A percentile compares a stretch with the other conserved stretches of the same genome.
Evolutionary conservation across 768 basidiomycete genomes (phyloP).

Genomic region (Artomyces pyxidatus): DNA sequence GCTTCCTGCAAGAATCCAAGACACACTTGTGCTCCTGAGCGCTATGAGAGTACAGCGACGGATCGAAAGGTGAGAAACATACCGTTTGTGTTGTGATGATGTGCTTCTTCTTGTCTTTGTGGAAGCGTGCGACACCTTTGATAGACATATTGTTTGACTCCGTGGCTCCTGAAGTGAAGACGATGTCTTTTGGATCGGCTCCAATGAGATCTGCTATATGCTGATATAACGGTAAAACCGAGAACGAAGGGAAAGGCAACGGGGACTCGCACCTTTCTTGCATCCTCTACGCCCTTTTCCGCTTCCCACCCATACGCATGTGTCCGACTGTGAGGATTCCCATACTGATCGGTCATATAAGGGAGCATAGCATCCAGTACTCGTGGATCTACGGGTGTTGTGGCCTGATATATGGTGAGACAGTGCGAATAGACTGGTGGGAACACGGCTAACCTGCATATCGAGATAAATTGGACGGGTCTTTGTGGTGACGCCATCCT

Average conservation of each 20-base stretch:
- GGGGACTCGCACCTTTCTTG: constrained; percentile 74
- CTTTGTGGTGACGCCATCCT: constrained; percentile 49
- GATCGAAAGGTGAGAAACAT: constrained; percentile 20
- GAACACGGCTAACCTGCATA: constrained; percentile 64
- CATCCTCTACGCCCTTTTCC: constrained; percentile 88
- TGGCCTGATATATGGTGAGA: constrained; percentile 51
- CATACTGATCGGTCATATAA: constrained; percentile 89
- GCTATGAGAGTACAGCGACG: background rate
- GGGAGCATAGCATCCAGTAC: constrained; percentile 97
- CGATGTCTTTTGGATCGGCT: constrained; percentile 89
- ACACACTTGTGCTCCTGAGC: constrained; percentile 99
- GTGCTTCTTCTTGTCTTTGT: constrained; percentile 88
- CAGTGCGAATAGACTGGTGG: background rate
- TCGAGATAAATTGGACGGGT: constrained; percentile 93
- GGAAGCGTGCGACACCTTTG: constrained; percentile 94
- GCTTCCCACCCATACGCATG: constrained; percentile 99
- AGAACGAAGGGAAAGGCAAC: background rate
- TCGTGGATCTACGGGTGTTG: constrained; percentile 94
- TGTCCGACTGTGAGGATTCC: constrained; percentile 96
- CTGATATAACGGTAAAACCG: constrained; percentile 30
- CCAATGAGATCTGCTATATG: constrained; percentile 89
- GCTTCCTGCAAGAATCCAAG: constrained; percentile 91
- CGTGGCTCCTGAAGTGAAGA: constrained; percentile 97
- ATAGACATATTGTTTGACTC: constrained; percentile 97
- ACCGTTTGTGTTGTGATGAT: constrained; percentile 94